Conservation (phyloP, 257 asterid species). For the Capsicum baccatum region DNA sequence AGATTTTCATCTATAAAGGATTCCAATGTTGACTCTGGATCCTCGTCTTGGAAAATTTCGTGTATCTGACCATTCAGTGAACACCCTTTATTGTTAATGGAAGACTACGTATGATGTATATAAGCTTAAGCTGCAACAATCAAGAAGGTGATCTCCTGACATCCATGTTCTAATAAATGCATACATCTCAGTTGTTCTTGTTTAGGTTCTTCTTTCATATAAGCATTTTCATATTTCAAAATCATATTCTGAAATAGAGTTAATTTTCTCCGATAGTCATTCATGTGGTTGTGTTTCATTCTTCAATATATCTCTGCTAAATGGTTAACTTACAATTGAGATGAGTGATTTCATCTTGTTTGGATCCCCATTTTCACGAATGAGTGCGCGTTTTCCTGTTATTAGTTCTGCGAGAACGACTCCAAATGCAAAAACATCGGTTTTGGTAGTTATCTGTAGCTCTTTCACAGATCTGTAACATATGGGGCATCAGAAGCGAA, state of each 20-base stretch:
- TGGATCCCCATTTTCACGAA: slow-evolving; percentile 63
- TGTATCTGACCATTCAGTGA: slow-evolving; percentile 51
- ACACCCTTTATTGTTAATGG: not conserved
- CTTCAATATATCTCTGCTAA: not conserved
- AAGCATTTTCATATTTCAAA: not conserved
- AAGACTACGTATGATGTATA: not conserved
- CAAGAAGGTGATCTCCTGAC: not conserved
- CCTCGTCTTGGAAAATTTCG: slow-evolving; percentile 53
- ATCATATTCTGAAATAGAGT: not conserved
- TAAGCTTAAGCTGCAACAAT: not conserved
- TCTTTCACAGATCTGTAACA: slow-evolving; percentile 76
- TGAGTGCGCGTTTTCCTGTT: slow-evolving; percentile 84
- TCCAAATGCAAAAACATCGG: slow-evolving; percentile 89
- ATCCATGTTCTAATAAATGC: not conserved
- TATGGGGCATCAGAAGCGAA: not conserved
- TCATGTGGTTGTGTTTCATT: not conserved
- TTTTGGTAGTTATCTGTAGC: slow-evolving; percentile 79
- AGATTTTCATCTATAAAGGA: slow-evolving; percentile 57
- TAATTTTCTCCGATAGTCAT: not conserved
- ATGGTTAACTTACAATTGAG: slow-evolving; percentile 61
- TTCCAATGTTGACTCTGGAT: slow-evolving; percentile 61
- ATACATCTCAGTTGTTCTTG: slow-evolving; percentile 19
- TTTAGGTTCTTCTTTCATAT: not conserved
- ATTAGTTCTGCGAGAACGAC: slow-evolving; percentile 85
- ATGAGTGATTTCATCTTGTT: slow-evolving; percentile 78